Evolutionary conservation across 495 filamentous ascomycete species (phyloP).

Genomic region (Penicillium longicatenatum): DNA sequence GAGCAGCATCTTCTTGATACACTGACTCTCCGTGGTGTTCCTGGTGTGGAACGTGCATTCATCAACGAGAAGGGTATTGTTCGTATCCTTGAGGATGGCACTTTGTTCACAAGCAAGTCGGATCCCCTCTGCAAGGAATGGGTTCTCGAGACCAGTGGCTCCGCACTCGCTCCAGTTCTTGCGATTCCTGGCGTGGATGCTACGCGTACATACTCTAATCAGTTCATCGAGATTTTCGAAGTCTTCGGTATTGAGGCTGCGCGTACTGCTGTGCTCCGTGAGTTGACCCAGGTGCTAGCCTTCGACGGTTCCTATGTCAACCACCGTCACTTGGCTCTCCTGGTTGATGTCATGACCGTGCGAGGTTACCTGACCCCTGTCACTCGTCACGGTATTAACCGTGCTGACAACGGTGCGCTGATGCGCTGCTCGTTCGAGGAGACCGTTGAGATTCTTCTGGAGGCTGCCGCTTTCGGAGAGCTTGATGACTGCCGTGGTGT

Average conservation of each 20-base stretch:
- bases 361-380: conserved; percentile 91
- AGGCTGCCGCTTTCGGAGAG: conserved; percentile 91
- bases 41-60: conserved; percentile 87
- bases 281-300: conserved; percentile 86
- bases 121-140: conserved; percentile 81
- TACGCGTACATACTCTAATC: conserved; percentile 89
- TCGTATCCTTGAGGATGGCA: conserved; percentile 62
- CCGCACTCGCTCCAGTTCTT: conserved; percentile 78
- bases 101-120: conserved; percentile 66
- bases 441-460: conserved; percentile 95
- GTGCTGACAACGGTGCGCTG: conserved; percentile 93
- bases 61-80: conserved; percentile 78
- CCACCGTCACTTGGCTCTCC: conserved; percentile 92
- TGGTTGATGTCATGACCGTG: conserved; percentile 98
- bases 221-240: conserved; percentile 88
- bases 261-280: conserved; percentile 78
- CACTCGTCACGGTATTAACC: conserved; percentile 97
- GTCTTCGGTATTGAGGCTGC: conserved; percentile 97
- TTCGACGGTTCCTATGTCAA: conserved; percentile 99
- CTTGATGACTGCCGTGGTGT: conserved; percentile 97
- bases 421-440: conserved; percentile 99
- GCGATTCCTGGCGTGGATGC: conserved; percentile 86
- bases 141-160: conserved; percentile 92
- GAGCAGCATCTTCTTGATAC: conserved; percentile 89
- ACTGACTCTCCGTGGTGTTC: conserved; percentile 85